phyloP scores from a whole-genome alignment of 805 yeast species.

The Vanderwaltozyma tropicalis region DNA sequence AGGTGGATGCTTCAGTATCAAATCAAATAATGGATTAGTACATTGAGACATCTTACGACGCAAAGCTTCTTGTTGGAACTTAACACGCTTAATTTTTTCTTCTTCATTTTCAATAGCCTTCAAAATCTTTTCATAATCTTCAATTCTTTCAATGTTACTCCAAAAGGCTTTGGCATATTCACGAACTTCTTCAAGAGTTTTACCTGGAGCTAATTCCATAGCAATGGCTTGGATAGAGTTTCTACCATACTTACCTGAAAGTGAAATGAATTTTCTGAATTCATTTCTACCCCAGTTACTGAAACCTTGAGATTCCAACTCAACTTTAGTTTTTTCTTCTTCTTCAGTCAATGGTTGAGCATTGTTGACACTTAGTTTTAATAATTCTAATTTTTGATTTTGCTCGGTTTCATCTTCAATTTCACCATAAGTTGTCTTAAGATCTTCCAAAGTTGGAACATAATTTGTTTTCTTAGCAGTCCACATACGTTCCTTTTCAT shows the following conservation, averaged over 20 bases:
- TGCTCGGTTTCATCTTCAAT: constrained; percentile 35
- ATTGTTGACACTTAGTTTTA: constrained; percentile 63
- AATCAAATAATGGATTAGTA: constrained; percentile 69
- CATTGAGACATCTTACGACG: constrained; percentile 64
- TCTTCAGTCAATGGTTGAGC: constrained; percentile 78
- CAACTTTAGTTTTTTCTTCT: constrained; percentile 54
- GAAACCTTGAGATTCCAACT: constrained; percentile 57
- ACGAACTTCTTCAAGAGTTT: constrained; percentile 67
- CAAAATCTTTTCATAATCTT: constrained; percentile 78
- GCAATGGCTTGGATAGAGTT: constrained; percentile 62
- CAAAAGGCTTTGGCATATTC: constrained; percentile 76
- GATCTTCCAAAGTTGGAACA: constrained; percentile 54
- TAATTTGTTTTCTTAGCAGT: constrained; percentile 59
- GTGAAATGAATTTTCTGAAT: constrained; percentile 67
- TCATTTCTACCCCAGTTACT: constrained; percentile 81
- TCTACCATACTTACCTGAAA: constrained; percentile 73
- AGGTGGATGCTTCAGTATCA: constrained; percentile 63
- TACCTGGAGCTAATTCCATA: constrained; percentile 63
- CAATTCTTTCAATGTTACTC: constrained; percentile 67
- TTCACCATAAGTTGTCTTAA: constrained; percentile 30
- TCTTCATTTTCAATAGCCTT: constrained; percentile 83
- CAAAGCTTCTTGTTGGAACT: constrained; percentile 67
- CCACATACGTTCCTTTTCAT: constrained; percentile 72
- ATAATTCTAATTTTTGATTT: constrained; percentile 41
- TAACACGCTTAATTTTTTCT: constrained; percentile 55